Percentiles rank a stretch among this genome's conserved stretches.
phyloP scores from a whole-genome alignment of 2,329 filamentous ascomycete genomes.

The Celoporthe dispersa region DNA sequence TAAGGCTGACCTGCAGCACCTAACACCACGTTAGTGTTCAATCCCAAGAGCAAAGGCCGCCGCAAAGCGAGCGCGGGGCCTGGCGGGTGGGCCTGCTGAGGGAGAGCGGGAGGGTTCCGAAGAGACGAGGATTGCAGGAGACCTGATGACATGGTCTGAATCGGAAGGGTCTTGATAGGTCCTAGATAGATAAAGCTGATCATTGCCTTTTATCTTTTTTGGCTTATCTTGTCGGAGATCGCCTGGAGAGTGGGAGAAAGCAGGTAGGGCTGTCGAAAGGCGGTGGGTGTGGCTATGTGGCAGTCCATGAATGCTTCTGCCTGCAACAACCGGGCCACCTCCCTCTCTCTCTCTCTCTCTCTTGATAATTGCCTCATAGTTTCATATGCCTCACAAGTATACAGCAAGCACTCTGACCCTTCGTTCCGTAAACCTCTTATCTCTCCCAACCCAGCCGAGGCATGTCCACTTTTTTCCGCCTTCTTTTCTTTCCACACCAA shows the following conservation, averaged over 20 bases:
- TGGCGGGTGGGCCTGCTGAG: neutral
- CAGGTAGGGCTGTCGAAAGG: neutral
- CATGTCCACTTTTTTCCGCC: too few species aligned
- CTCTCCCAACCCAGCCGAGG: too few species aligned
- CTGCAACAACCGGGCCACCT: neutral
- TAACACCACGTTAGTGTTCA: neutral
- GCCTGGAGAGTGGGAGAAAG: neutral
- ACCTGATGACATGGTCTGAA: neutral
- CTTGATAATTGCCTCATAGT: neutral
- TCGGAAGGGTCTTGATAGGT: too few species aligned
- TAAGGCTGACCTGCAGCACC: neutral
- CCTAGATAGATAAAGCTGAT: too few species aligned
- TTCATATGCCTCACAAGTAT: neutral
- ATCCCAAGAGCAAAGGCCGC: neutral
- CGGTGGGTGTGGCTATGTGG: neutral
- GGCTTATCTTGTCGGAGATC: too few species aligned
- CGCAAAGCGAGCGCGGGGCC: neutral
- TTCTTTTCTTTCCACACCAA: too few species aligned
- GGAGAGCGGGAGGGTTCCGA: neutral
- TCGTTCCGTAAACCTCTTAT: too few species aligned
- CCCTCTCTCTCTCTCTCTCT: neutral
- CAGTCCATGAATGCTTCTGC: neutral
- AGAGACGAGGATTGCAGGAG: neutral
- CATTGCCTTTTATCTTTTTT: too few species aligned
- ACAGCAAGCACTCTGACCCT: neutral